These are phyloP conservation scores for Cyathus striatus DNA, from an alignment of 768 basidiomycete genomes.

Conservation along the genomic window DNA sequence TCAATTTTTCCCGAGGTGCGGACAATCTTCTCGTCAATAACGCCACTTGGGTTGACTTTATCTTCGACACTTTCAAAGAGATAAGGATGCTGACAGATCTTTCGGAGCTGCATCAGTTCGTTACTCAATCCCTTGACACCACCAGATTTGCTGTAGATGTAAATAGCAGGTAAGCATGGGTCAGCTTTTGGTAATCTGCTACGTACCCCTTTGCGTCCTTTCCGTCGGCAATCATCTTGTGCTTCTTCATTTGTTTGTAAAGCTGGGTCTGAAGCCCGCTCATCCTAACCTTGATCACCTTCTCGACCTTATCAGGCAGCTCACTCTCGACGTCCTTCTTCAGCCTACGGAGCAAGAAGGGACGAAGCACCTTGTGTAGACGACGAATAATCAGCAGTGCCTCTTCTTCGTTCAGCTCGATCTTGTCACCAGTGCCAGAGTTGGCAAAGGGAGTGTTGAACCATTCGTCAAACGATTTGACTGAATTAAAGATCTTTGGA, in stretches of 20 bases:
- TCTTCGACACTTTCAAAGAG: constrained; percentile 94
- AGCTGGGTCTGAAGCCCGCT: constrained; percentile 86
- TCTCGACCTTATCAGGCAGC: constrained; percentile 95
- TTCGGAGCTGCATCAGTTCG: constrained; percentile 95
- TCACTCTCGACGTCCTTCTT: constrained; percentile 98
- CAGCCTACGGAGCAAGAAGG: constrained; percentile 86
- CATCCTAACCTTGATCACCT: constrained; percentile 96
- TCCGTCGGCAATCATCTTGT: constrained; percentile 92
- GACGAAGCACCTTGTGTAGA: constrained; percentile 90
- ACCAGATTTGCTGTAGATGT: constrained; percentile 51
- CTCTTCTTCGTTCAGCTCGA: constrained; percentile 99
- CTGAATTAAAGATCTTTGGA: constrained; percentile 96
- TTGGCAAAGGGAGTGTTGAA: constrained; percentile 99
- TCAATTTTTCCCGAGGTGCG: constrained; percentile 93
- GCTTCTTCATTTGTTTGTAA: constrained; percentile 97
- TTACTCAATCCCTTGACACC: constrained; percentile 91
- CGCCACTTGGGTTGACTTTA: constrained; percentile 79
- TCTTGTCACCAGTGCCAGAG: constrained; percentile 96
- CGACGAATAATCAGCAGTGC: constrained; percentile 95
- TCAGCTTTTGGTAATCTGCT: too few relatives aligned
- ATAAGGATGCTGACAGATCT: constrained; percentile 98
- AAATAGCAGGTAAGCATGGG: constrained; percentile 3
- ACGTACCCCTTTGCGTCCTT: constrained; percentile 71
- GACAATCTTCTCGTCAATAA: constrained; percentile 81
- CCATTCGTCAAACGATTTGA: constrained; percentile 99